Evolutionary conservation across 768 basidiomycete genomes (phyloP).

Genomic region (Trametes coccinea): DNA sequence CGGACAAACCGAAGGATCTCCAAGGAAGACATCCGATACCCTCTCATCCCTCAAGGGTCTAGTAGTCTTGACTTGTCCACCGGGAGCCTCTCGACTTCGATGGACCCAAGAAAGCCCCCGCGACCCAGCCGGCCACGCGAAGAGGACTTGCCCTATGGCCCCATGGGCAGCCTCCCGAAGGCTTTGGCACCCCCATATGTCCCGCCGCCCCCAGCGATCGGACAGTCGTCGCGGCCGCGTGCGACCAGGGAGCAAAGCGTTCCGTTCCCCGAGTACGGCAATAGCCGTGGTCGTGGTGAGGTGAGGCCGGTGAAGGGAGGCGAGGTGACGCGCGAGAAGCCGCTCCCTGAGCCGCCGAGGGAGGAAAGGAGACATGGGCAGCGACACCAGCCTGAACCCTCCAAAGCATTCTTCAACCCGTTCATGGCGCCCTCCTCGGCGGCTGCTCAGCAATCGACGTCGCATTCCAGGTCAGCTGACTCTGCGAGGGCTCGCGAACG

Average conservation of each 20-base stretch:
- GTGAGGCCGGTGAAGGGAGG: not conserved
- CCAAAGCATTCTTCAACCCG: not conserved
- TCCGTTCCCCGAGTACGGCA: not conserved
- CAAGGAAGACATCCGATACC: slow-evolving; percentile 19
- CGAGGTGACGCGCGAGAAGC: slow-evolving; percentile 3
- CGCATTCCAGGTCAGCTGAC: not conserved
- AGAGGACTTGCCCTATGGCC: slow-evolving; percentile 17
- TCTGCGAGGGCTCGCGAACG: not conserved
- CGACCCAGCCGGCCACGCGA: slow-evolving; percentile 3
- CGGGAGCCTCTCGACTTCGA: not conserved
- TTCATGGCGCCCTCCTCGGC: not conserved
- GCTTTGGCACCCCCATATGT: not conserved
- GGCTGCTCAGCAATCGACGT: not conserved
- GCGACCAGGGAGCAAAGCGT: not conserved
- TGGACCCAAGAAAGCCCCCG: not conserved
- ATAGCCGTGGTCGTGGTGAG: no score
- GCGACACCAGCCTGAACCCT: not conserved
- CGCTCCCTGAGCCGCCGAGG: slow-evolving; percentile 5
- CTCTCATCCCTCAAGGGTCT: not conserved
- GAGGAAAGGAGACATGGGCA: not conserved
- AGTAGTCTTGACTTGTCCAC: not conserved
- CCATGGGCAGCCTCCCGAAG: slow-evolving; percentile 10
- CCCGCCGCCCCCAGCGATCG: slow-evolving; percentile 9
- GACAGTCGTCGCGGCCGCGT: not conserved
- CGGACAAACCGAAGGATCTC: slow-evolving; percentile 5